Evolutionary conservation across 768 basidiomycete genomes (phyloP).

Genomic region (Rhizopogon sp.): DNA sequence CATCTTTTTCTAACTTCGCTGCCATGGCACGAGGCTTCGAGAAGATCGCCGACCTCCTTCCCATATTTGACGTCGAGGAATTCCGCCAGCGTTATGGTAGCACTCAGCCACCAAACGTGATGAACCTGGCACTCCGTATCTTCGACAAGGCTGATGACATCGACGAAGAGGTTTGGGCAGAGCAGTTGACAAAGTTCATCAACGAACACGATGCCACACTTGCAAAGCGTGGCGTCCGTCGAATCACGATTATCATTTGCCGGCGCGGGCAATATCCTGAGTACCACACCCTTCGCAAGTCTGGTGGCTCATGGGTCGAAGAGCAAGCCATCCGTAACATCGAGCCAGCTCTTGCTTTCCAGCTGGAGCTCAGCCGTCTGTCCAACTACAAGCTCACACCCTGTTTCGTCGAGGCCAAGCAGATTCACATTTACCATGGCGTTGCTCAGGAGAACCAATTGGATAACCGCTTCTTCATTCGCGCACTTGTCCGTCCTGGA

Average conservation of each 20-base stretch:
- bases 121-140: constrained; percentile 90
- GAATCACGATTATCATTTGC: constrained; percentile 89
- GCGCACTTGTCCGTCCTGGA: constrained; percentile 93
- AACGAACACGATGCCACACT: constrained; percentile 64
- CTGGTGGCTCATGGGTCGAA: constrained; percentile 77
- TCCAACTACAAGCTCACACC: constrained; percentile 96
- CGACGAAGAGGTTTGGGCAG: constrained; percentile 72
- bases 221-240: constrained; percentile 76
- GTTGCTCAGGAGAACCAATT: constrained; percentile 94
- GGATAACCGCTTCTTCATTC: constrained; percentile 98
- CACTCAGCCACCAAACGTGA: constrained; percentile 82
- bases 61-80: constrained; percentile 66
- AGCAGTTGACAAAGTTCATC: constrained; percentile 64
- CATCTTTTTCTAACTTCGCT: constrained; percentile 77
- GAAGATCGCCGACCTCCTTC: constrained; percentile 68
- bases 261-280: constrained; percentile 87
- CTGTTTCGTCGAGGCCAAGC: constrained; percentile 94
- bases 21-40: constrained; percentile 70
- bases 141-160: constrained; percentile 79
- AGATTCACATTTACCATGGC: constrained; percentile 97
- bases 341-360: constrained; percentile 96
- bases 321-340: constrained; percentile 97
- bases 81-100: constrained; percentile 72
- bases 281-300: constrained; percentile 86
- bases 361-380: constrained; percentile 92